phyloP scores from a whole-genome alignment of 2,329 filamentous ascomycete genomes.

The Ophiostoma pallidulum region DNA sequence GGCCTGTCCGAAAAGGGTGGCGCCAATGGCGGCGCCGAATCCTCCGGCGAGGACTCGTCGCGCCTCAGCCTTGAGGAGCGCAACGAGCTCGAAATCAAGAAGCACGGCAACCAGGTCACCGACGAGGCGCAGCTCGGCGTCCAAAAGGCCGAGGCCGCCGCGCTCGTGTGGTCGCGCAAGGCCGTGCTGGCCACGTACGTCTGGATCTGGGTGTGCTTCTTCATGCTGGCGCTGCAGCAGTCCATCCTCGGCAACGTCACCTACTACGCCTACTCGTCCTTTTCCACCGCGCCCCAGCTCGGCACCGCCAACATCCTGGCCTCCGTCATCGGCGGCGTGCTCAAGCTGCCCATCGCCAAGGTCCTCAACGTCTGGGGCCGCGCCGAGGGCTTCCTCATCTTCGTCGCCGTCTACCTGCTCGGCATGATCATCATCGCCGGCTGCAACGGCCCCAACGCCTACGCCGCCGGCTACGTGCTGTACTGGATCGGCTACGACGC shows the following conservation, averaged over 20 bases:
- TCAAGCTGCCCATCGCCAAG: constrained; percentile 57
- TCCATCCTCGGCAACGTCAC: constrained; percentile 31
- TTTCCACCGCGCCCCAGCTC: constrained; percentile 43
- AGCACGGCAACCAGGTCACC: constrained; percentile 11
- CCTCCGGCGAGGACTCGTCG: neutral
- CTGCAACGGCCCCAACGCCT: constrained; percentile 50
- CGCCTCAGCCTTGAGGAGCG: constrained; percentile 14
- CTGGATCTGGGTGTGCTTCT: constrained; percentile 33
- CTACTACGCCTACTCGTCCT: constrained; percentile 42
- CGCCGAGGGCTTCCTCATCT: constrained; percentile 50
- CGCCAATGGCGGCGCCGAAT: neutral
- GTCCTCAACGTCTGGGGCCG: constrained; percentile 59
- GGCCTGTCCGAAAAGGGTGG: neutral
- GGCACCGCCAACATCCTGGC: constrained; percentile 45
- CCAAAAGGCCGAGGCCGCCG: constrained; percentile 38
- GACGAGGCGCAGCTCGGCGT: constrained; percentile 33
- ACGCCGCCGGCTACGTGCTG: constrained; percentile 56
- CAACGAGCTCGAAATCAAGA: constrained; percentile 14
- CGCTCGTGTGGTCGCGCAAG: constrained; percentile 33
- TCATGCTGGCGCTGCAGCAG: constrained; percentile 29
- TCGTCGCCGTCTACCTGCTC: constrained; percentile 39
- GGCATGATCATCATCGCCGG: constrained; percentile 57
- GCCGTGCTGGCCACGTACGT: constrained; percentile 26
- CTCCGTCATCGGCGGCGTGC: constrained; percentile 47
- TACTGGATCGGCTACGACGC: constrained; percentile 49